phyloP scores from a whole-genome alignment of 176 grass and related monocot genomes.

The Zoysia pacifica region DNA sequence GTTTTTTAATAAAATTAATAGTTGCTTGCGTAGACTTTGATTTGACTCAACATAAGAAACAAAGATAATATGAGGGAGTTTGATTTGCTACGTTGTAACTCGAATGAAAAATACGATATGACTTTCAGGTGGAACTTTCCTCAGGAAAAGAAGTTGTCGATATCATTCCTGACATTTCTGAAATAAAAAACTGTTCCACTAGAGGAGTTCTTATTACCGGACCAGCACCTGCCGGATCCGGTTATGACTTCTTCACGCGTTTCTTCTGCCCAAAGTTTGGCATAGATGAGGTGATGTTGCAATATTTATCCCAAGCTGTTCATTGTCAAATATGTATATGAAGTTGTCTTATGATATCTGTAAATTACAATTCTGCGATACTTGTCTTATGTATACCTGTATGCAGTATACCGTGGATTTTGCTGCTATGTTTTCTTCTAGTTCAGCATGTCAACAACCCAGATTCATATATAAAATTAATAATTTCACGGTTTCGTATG shows the following conservation, averaged over 20 bases:
- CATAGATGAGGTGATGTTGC: constrained; percentile 53
- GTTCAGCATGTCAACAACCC: neutral
- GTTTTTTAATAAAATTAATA: no score
- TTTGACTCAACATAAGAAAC: neutral
- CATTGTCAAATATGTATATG: neutral
- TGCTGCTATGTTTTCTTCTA: neutral
- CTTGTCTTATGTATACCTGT: neutral
- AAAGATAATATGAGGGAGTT: neutral
- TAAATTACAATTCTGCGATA: neutral
- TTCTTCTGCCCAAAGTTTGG: constrained; percentile 57
- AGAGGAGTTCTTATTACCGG: constrained; percentile 54
- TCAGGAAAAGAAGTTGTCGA: constrained; percentile 56
- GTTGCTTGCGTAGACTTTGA: neutral
- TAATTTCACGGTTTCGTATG: neutral
- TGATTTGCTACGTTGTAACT: neutral
- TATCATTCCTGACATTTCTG: constrained; percentile 51
- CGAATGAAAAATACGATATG: neutral
- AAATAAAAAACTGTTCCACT: constrained; percentile 49
- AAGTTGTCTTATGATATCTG: neutral
- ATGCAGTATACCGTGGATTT: neutral
- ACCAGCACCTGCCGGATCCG: constrained; percentile 50
- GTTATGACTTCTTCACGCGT: constrained; percentile 59
- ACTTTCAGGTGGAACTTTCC: constrained; percentile 65
- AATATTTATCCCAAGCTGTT: neutral
- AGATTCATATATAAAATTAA: neutral